Evolutionary conservation across 306 rosid genomes (phyloP).

Genomic region (Lathyrus oleraceus): DNA sequence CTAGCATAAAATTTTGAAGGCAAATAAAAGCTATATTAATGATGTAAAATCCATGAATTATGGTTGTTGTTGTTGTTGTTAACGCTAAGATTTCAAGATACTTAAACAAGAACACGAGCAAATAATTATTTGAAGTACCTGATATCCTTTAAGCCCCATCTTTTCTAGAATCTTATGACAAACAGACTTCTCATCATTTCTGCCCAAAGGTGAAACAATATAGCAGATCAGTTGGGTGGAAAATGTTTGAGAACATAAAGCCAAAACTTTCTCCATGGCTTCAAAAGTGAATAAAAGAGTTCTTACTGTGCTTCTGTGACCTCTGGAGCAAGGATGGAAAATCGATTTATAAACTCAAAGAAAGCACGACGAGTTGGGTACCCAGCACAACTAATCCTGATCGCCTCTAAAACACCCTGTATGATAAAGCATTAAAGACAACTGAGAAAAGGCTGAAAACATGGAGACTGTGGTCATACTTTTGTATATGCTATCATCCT

Average conservation of each 20-base stretch:
- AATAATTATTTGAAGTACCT: constrained; percentile 56
- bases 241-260: constrained; percentile 26
- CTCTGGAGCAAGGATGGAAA: constrained; percentile 86
- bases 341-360: constrained; percentile 82
- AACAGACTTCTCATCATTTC: constrained; percentile 73
- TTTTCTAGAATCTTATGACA: constrained; percentile 81
- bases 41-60: constrained; percentile 34
- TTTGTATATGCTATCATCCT: constrained; percentile 26
- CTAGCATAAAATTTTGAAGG: constrained; percentile 17
- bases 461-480: constrained; percentile 14
- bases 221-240: constrained; percentile 31
- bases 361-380: constrained; percentile 95
- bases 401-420: constrained; percentile 99
- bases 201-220: constrained; percentile 44
- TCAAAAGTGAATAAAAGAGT: constrained; percentile 26
- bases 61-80: constrained; percentile 22
- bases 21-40: constrained; percentile 30
- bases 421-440: constrained; percentile 34
- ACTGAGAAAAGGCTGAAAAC: constrained; percentile 28
- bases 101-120: constrained; percentile 19
- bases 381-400: constrained; percentile 99
- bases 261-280: constrained; percentile 12
- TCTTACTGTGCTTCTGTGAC: constrained; percentile 72
- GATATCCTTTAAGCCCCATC: constrained; percentile 88
- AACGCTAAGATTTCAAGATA: constrained; percentile 16